Base-by-base conservation (phyloP, 2,329 filamentous ascomycete species). In the Dactylonectria estremocensis region DNA sequence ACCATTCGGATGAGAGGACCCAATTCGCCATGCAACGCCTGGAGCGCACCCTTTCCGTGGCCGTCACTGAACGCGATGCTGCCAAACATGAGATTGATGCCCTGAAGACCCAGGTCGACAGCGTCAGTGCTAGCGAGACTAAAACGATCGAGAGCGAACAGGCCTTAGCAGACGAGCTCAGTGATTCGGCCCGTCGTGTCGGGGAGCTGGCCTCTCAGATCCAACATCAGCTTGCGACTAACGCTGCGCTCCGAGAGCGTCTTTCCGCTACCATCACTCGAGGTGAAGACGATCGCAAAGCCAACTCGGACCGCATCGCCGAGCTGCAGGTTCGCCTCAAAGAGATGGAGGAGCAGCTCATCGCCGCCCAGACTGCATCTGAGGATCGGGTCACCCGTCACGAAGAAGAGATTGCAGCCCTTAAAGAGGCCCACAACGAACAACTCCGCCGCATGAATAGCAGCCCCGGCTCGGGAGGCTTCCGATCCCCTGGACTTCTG, bases 301-400 rank as follows among this genome's bases (percentile, higher is more conserved):
- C 90, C 67, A 97, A 95, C 69, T 93, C 93, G 14, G 87, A 90
- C 59, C 92, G 93, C 75, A 97, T 99, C 78, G 93, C 93, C 64
- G 88, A 91, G 61, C 89, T 98, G 79, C 95, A 98, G 79, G 88
- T 88, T 69, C 92, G 91, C 65, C 91, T 99, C 64, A 94, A 93
- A 75, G 82, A 85, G 16, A 89, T 98, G 57, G 96, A 98, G 79
- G 95, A 98, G 68, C 90, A 92, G 74, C 89, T 99, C 22, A 87
- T 97, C 61, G 83, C 89, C 20, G 94, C 95, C 2, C 95, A 98
- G 80, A 91, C 94, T 64, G 89, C 92, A 20, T 95, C 94, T 0
- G 96, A 99, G 79, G 95, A 95, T 55, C 91, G 91, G 45, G 90
- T 98, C 64, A 84, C 89, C 49, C 91, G 90, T 55, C 95, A 98